These are phyloP conservation scores for Solanum hybrid DNA, from an alignment of 305 asterid species.

Conservation along the genomic window DNA sequence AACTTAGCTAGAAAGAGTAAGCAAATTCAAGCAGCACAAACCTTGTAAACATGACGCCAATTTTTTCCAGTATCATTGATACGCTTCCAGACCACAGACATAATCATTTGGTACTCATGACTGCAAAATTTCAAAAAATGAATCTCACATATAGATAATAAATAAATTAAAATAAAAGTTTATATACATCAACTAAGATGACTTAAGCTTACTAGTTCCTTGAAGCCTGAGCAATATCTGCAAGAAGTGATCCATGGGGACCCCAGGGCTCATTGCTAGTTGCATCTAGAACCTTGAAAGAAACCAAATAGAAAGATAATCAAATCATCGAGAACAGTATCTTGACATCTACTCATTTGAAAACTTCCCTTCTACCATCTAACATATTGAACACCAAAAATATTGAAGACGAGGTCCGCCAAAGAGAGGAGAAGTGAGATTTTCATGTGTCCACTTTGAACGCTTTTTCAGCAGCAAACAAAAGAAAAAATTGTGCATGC, in stretches of 20 bases:
- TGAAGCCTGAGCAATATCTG: slow-evolving; percentile 92
- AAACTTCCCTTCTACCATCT: background rate
- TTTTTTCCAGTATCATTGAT: slow-evolving; percentile 73
- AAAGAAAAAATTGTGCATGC: background rate
- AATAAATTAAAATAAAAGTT: background rate
- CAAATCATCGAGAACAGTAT: background rate
- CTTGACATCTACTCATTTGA: background rate
- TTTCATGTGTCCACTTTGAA: background rate
- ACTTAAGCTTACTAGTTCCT: slow-evolving; percentile 62
- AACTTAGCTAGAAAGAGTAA: background rate
- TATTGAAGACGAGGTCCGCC: background rate
- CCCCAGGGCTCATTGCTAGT: slow-evolving; percentile 99
- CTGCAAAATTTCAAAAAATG: slow-evolving; percentile 31
- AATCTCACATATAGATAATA: slow-evolving; percentile 9
- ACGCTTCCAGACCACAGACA: slow-evolving; percentile 75
- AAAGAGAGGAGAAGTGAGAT: background rate
- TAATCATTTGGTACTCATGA: slow-evolving; percentile 76
- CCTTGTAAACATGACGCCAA: slow-evolving; percentile 94
- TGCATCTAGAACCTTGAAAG: slow-evolving; percentile 78
- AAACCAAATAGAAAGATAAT: background rate
- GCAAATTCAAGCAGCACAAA: slow-evolving; percentile 15
- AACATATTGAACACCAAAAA: background rate
- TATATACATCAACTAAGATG: background rate
- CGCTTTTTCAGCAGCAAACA: background rate
- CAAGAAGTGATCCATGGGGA: slow-evolving; percentile 93